Conservation (phyloP, 352 stramenopile genomes). For the Phytopythium delawarense region DNA sequence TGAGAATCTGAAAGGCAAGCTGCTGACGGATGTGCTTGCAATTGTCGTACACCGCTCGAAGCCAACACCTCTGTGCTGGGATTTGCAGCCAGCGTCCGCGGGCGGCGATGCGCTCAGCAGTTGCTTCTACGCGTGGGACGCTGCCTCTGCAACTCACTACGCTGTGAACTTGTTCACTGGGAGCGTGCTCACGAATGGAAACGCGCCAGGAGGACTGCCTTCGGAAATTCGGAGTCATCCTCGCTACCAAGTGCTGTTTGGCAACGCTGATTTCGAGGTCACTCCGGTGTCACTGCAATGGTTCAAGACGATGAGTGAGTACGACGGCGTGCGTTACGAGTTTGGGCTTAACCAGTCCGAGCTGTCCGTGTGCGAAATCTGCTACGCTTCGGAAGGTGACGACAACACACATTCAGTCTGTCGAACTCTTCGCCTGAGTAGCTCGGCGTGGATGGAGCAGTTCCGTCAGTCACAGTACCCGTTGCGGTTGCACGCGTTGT, state of each 20-base stretch:
- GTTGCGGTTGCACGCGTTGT: slow-evolving; percentile 20
- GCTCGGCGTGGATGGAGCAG: slow-evolving; percentile 27
- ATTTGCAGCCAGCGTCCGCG: not conserved
- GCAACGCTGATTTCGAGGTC: slow-evolving; percentile 48
- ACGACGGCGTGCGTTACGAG: slow-evolving; percentile 29
- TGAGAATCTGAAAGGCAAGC: too few relatives aligned
- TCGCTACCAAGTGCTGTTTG: slow-evolving; percentile 40
- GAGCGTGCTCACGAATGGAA: slow-evolving; percentile 33
- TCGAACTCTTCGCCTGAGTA: too few relatives aligned
- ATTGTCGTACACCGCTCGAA: slow-evolving; percentile 7
- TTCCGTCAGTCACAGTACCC: slow-evolving; percentile 20
- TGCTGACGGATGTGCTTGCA: not conserved
- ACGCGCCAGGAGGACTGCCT: slow-evolving; percentile 33
- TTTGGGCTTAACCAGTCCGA: slow-evolving; percentile 24
- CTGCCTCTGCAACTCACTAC: slow-evolving; percentile 18
- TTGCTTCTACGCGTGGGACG: slow-evolving; percentile 27
- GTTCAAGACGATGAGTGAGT: slow-evolving; percentile 22
- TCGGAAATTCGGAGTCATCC: slow-evolving; percentile 20
- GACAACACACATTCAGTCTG: too few relatives aligned
- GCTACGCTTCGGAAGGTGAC: not conserved
- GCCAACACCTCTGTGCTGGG: too few relatives aligned
- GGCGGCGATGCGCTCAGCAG: slow-evolving; percentile 6
- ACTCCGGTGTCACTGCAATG: slow-evolving; percentile 15
- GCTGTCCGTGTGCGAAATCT: slow-evolving; percentile 32
- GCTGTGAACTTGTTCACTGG: slow-evolving; percentile 52